These are phyloP conservation scores for Moniliella sp. DNA, from an alignment of 1,284 basidiomycete species.

Conservation along the genomic window DNA sequence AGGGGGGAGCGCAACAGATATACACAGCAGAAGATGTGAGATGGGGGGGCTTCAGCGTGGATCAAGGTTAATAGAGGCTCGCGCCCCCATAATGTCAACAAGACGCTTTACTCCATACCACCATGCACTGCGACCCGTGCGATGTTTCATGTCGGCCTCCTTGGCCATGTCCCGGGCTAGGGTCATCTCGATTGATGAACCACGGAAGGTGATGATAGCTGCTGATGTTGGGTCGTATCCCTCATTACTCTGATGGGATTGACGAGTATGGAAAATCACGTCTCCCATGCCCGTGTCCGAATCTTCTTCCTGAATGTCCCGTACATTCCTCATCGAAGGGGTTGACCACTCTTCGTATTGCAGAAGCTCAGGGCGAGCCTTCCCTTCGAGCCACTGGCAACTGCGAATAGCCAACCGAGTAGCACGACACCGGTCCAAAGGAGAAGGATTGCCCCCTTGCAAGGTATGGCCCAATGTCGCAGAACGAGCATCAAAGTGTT, in stretches of 20 bases:
- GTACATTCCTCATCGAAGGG: too few species aligned
- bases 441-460: slow-evolving; percentile 86
- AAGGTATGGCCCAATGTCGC: slow-evolving; percentile 86
- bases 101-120: slow-evolving; percentile 51
- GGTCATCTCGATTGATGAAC: slow-evolving; percentile 57
- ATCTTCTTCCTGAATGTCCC: too few species aligned
- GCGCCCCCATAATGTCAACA: too few species aligned
- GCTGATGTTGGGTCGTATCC: too few species aligned
- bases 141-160: slow-evolving; percentile 71
- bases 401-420: slow-evolving; percentile 71
- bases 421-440: slow-evolving; percentile 72
- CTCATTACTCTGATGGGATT: too few species aligned
- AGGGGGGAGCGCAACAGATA: too few species aligned
- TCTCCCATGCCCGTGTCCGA: not conserved
- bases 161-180: slow-evolving; percentile 59
- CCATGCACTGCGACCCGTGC: slow-evolving; percentile 65
- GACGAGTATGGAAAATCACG: too few species aligned
- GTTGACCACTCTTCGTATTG: too few species aligned
- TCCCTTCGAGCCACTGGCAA: slow-evolving; percentile 81
- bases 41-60: too few species aligned
- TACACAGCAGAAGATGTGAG: too few species aligned
- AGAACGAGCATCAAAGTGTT: slow-evolving; percentile 73
- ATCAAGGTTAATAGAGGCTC: too few species aligned
- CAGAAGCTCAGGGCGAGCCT: not conserved
- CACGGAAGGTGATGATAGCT: slow-evolving; percentile 71